Conservation (phyloP, 1,139 yeast genomes). For the Saccharomyces hybrid region DNA sequence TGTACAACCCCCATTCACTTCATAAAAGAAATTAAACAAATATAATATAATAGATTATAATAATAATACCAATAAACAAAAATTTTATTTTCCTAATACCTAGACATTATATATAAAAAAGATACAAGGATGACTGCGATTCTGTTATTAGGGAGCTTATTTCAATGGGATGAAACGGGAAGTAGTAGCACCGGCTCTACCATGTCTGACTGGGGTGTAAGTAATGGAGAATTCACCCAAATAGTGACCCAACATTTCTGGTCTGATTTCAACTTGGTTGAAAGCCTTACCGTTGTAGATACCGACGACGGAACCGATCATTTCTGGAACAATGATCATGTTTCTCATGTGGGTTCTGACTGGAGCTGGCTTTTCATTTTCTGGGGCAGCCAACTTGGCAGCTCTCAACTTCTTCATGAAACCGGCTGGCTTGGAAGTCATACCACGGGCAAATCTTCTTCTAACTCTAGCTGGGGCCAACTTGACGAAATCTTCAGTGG, state of each 20-base stretch:
- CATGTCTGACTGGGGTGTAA: constrained; percentile 99
- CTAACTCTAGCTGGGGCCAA: constrained; percentile 98
- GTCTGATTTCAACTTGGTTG: constrained; percentile 98
- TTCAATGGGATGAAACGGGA: constrained; percentile 71
- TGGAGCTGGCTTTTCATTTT: constrained; percentile 94
- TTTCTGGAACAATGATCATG: constrained; percentile 98
- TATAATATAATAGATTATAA: constrained; percentile 1
- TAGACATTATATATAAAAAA: constrained; percentile 1
- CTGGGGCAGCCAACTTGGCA: constrained; percentile 87
- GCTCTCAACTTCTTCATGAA: constrained; percentile 97
- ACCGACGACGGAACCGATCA: constrained; percentile 98
- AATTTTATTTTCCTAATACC: not conserved
- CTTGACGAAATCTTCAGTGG: constrained; percentile 95
- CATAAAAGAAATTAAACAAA: not conserved
- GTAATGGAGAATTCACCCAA: constrained; percentile 99
- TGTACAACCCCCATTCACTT: not conserved
- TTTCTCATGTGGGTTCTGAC: constrained; percentile 99
- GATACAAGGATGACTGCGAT: constrained; percentile 2
- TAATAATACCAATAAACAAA: constrained; percentile 1
- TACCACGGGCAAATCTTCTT: constrained; percentile 98
- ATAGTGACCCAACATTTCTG: constrained; percentile 99
- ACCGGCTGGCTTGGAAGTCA: constrained; percentile 93
- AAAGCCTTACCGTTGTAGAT: constrained; percentile 99
- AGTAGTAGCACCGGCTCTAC: constrained; percentile 97
- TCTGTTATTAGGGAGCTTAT: constrained; percentile 26